Base-by-base conservation (phyloP, 1,284 basidiomycete genomes). In the Coniferiporia weirii region DNA sequence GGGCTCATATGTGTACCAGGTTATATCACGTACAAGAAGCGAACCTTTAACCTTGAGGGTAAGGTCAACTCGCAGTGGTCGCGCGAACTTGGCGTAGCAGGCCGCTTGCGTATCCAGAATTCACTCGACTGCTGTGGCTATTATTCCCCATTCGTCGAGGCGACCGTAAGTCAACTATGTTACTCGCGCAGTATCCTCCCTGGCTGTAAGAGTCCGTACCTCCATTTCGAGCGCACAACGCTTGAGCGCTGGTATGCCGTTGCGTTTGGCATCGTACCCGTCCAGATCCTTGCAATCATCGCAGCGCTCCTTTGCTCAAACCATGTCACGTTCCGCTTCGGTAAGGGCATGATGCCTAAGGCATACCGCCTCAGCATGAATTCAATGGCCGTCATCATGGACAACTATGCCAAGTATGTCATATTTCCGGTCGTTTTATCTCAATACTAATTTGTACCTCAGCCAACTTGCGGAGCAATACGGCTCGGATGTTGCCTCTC, bases 301-400 rank as follows among this genome's bases (percentile, higher is more conserved):
- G 71, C 76, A 3, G 79, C 75, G 22, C 68, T 87, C 57, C 68
- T 89, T 44, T 89, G 85, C 71, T 81, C 82, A 17, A 87, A 88
- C 69, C 85, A 89, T 64, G 80, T 90, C 66, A 89, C 87, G 10
- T 89, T 87, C 68, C 75, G 87, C 54, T 89, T 89, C 69, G 87
- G 86, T 19, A 90, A 90, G 73, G 87, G 87, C 43, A 80, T 90
- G 78, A 89, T 83, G 73, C 87, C 87, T 27, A 82, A 86, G 73
- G 80, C 81, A 19, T 90, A 89, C 70, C 73, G 85, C 20, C 72
- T 90, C 53, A 82, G 82, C 67, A 70, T 81, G 72, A 75, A 75
- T 56, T 80, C 76, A 60, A 85, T 88, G 82, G 84, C 83, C 6
- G 77, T 83, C n/a, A 84, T 89, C 64, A 84, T 87, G 80, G 84